Percentiles rank a stretch among this genome's conserved stretches.
These are phyloP conservation scores for Helminthosporium solani DNA, from an alignment of 2,329 filamentous ascomycete genomes.

Conservation along the genomic window DNA sequence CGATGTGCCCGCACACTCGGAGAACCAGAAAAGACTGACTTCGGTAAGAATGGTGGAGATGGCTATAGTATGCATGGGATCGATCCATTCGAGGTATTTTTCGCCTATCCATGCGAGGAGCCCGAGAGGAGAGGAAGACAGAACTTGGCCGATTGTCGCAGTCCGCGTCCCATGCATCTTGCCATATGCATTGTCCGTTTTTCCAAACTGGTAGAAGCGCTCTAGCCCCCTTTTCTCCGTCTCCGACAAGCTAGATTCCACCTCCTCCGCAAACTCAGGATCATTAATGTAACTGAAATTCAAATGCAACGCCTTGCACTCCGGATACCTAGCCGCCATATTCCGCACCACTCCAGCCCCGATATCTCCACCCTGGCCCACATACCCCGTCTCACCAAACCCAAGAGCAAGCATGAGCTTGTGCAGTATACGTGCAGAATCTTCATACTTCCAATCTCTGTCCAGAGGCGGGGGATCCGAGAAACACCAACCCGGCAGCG, in stretches of 20 bases:
- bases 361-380: slow-evolving; percentile 60
- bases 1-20: slow-evolving; percentile 49
- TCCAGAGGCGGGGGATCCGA: slow-evolving; percentile 52
- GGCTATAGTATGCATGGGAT: slow-evolving; percentile 39
- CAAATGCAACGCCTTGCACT: slow-evolving; percentile 50
- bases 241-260: slow-evolving; percentile 20
- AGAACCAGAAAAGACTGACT: slow-evolving; percentile 59
- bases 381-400: slow-evolving; percentile 51
- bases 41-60: slow-evolving; percentile 50
- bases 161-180: slow-evolving; percentile 56
- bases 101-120: slow-evolving; percentile 61
- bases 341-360: slow-evolving; percentile 49
- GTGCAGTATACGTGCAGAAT: slow-evolving; percentile 51
- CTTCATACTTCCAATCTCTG: slow-evolving; percentile 44
- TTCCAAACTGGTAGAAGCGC: slow-evolving; percentile 43
- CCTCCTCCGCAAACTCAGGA: slow-evolving; percentile 21
- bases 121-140: slow-evolving; percentile 57
- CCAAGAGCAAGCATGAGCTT: slow-evolving; percentile 56
- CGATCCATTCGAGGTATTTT: slow-evolving; percentile 58
- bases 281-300: slow-evolving; percentile 30
- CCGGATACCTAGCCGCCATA: slow-evolving; percentile 45
- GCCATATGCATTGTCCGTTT: slow-evolving; percentile 52
- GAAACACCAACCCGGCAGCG: slow-evolving; percentile 56
- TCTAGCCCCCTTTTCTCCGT: slow-evolving; percentile 44
- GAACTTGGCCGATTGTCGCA: slow-evolving; percentile 57